Conservation (phyloP, 169 alveolate species). For the Eimeria acervulina region DNA sequence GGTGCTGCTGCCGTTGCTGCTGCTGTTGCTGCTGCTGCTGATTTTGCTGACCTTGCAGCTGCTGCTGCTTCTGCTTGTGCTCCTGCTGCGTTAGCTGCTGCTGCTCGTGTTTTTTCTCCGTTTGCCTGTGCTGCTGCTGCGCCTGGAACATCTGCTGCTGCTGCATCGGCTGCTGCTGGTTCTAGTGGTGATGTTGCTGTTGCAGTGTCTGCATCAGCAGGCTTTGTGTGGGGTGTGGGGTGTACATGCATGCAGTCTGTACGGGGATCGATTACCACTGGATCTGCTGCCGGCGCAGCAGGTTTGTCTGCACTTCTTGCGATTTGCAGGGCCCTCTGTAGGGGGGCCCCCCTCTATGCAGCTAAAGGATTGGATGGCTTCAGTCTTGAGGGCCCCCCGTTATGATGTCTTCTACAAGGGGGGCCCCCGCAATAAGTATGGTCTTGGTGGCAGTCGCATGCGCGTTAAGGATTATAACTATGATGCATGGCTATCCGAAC, state of each 20-base stretch:
- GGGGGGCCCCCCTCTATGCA: conserved; percentile 36
- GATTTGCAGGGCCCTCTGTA: neutral
- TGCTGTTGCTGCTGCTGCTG: neutral
- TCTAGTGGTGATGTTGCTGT: neutral
- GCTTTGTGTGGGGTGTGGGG: neutral
- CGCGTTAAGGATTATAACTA: conserved; percentile 79
- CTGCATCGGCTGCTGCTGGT: neutral
- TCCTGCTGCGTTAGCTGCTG: neutral
- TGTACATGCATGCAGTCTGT: conserved; percentile 48
- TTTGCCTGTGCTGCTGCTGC: neutral
- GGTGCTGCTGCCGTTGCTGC: conserved; percentile 17
- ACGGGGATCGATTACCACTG: conserved; percentile 63
- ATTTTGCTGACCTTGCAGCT: neutral
- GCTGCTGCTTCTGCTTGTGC: neutral
- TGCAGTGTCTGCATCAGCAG: neutral
- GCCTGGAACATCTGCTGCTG: neutral
- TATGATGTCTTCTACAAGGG: conserved; percentile 74
- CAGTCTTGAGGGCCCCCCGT: conserved; percentile 78
- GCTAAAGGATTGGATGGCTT: conserved; percentile 25
- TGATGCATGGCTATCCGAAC: conserved; percentile 80
- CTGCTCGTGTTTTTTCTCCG: neutral
- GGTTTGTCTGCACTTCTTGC: conserved; percentile 56
- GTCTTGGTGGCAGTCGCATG: conserved; percentile 34
- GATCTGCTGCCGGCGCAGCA: conserved; percentile 83
- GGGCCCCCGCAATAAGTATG: conserved; percentile 24